Percentiles rank a stretch among this genome's conserved stretches.
These are phyloP conservation scores for Leccinum subspadiceum DNA, from an alignment of 1,284 basidiomycete genomes.

Conservation along the genomic window DNA sequence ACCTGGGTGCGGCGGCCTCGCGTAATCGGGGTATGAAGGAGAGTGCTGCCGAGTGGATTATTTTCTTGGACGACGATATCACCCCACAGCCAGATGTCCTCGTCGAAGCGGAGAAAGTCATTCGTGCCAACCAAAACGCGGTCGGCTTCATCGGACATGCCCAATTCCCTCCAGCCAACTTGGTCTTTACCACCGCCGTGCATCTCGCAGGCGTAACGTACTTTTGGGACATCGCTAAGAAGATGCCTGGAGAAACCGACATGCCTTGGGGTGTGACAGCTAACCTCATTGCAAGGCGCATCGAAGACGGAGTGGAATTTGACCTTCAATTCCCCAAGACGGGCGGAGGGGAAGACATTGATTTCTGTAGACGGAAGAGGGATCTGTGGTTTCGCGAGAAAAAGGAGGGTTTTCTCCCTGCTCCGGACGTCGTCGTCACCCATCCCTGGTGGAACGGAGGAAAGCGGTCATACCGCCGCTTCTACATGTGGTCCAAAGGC, in stretches of 20 bases:
- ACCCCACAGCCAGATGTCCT: conserved; percentile 44
- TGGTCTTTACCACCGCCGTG: conserved; percentile 51
- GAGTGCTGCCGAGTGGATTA: conserved; percentile 29
- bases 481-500: conserved; percentile 59
- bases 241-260: conserved; percentile 39
- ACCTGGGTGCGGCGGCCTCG: conserved; percentile 38
- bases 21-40: conserved; percentile 31
- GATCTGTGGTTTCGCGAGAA: conserved; percentile 36
- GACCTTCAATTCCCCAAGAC: conserved; percentile 55
- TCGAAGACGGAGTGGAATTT: conserved; percentile 45
- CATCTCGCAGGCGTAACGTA: conserved; percentile 57
- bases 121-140: conserved; percentile 45
- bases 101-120: conserved; percentile 44
- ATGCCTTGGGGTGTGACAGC: conserved; percentile 66
- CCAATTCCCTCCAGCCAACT: conserved; percentile 46
- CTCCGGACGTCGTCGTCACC: conserved; percentile 46
- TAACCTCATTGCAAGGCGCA: conserved; percentile 50
- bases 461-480: conserved; percentile 48
- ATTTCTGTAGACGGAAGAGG: conserved; percentile 54
- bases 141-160: conserved; percentile 55
- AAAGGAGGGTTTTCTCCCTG: conserved; percentile 45
- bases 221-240: conserved; percentile 61
- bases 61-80: conserved; percentile 61
- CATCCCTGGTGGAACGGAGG: conserved; percentile 61
- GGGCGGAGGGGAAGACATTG: conserved; percentile 63